Evolutionary conservation across 2,329 filamentous ascomycete genomes (phyloP).

Genomic region (Penicillium oxalicum): DNA sequence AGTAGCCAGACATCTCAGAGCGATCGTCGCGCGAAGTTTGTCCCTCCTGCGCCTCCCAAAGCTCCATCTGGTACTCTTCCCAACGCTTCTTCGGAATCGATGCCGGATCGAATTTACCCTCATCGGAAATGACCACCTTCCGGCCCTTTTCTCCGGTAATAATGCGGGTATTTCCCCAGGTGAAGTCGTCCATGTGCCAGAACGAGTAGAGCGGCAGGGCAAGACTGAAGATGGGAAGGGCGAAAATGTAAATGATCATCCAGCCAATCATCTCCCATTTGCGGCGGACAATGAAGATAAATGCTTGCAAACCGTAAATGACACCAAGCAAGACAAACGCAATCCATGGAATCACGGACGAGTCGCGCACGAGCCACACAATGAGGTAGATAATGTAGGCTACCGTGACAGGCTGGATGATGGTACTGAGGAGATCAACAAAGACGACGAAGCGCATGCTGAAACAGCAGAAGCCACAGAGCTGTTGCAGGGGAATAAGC

Average conservation of each 20-base stretch:
- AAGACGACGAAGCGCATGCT: slow-evolving; percentile 99
- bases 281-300: slow-evolving; percentile 92
- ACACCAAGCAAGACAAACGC: slow-evolving; percentile 86
- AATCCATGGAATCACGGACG: slow-evolving; percentile 67
- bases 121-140: slow-evolving; percentile 88
- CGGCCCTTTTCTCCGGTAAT: slow-evolving; percentile 90
- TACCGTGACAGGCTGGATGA: slow-evolving; percentile 86
- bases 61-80: slow-evolving; percentile 97
- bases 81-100: slow-evolving; percentile 96
- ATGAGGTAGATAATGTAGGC: slow-evolving; percentile 88
- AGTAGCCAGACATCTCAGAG: slow-evolving; percentile 88
- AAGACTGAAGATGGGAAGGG: slow-evolving; percentile 86
- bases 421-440: slow-evolving; percentile 81
- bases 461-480: slow-evolving; percentile 99
- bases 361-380: slow-evolving; percentile 59
- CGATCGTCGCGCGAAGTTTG: slow-evolving; percentile 78
- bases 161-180: slow-evolving; percentile 97
- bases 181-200: slow-evolving; percentile 99
- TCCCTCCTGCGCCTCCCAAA: slow-evolving; percentile 96
- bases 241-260: slow-evolving; percentile 94
- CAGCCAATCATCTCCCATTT: slow-evolving; percentile 99
- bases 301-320: slow-evolving; percentile 94
- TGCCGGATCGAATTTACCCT: slow-evolving; percentile 92
- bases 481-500: slow-evolving; percentile 83
- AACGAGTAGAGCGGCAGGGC: slow-evolving; percentile 88